Percentiles rank a stretch among this genome's conserved stretches.
phyloP scores from a whole-genome alignment of 768 basidiomycete species.

The Royoungia palumana region DNA sequence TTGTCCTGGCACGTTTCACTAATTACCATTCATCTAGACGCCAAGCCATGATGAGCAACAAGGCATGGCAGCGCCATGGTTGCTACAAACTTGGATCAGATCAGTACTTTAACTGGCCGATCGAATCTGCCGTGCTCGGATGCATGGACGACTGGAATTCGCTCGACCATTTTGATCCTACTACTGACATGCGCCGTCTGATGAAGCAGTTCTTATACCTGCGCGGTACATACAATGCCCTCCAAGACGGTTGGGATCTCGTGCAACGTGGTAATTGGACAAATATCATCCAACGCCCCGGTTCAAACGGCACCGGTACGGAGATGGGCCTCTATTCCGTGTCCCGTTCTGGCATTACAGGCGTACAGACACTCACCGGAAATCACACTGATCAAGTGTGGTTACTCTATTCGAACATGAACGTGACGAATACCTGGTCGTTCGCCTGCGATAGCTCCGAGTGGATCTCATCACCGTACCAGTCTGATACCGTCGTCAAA shows the following conservation, averaged over 20 bases:
- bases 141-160: slow-evolving; percentile 91
- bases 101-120: slow-evolving; percentile 93
- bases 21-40: slow-evolving; percentile 49
- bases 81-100: slow-evolving; percentile 88
- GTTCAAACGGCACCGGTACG: slow-evolving; percentile 76
- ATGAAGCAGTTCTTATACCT: slow-evolving; percentile 72
- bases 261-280: slow-evolving; percentile 87
- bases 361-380: slow-evolving; percentile 61
- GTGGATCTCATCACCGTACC: slow-evolving; percentile 83
- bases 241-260: slow-evolving; percentile 88
- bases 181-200: slow-evolving; percentile 69
- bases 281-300: slow-evolving; percentile 69
- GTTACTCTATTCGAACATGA: slow-evolving; percentile 86
- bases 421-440: slow-evolving; percentile 60
- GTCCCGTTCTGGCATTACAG: slow-evolving; percentile 58
- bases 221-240: slow-evolving; percentile 61
- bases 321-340: slow-evolving; percentile 90
- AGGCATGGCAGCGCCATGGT: slow-evolving; percentile 90
- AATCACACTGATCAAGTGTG: slow-evolving; percentile 66
- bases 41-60: slow-evolving; percentile 84
- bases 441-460: slow-evolving; percentile 51
- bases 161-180: slow-evolving; percentile 93
- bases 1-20: slow-evolving; percentile 1
- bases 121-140: slow-evolving; percentile 74
- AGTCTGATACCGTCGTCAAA: slow-evolving; percentile 53